phyloP scores from a whole-genome alignment of 805 yeast species.

The Metschnikowia lochheadii region DNA sequence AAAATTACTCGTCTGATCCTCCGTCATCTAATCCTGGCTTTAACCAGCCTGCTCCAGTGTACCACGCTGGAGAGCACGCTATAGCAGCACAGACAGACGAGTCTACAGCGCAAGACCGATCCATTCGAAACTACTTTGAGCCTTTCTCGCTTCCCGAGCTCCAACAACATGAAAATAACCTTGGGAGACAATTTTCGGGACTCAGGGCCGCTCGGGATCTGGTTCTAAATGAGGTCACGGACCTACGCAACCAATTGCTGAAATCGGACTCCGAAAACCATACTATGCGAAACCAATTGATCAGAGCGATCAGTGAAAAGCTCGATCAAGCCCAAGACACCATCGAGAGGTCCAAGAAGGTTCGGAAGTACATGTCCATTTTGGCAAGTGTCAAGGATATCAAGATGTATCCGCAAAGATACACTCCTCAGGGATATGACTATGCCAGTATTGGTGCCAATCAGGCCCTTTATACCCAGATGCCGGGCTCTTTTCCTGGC shows the following conservation, averaged over 20 bases:
- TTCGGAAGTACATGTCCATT: slow-evolving; percentile 9
- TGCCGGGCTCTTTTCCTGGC: not conserved
- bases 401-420: slow-evolving; percentile 2
- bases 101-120: slow-evolving; percentile 3
- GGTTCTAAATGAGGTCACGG: slow-evolving; percentile 1
- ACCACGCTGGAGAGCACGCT: slow-evolving; percentile 19
- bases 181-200: slow-evolving; percentile 7
- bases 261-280: slow-evolving; percentile 4
- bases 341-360: slow-evolving; percentile 7
- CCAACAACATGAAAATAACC: slow-evolving; percentile 8
- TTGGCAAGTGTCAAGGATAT: slow-evolving; percentile 9
- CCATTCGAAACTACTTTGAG: slow-evolving; percentile 9
- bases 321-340: slow-evolving; percentile 7
- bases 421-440: not conserved
- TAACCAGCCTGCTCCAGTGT: slow-evolving; percentile 30
- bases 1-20: not conserved
- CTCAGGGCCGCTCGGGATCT: slow-evolving; percentile 6
- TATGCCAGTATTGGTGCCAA: not conserved
- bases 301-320: slow-evolving; percentile 2
- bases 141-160: slow-evolving; percentile 9
- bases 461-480: not conserved
- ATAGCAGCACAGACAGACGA: not conserved
- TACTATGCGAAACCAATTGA: not conserved
- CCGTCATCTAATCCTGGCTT: slow-evolving; percentile 1
- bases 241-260: slow-evolving; percentile 5